Base-by-base conservation (phyloP, 164 flowering plant species). In the Nymphaea thermarum region DNA sequence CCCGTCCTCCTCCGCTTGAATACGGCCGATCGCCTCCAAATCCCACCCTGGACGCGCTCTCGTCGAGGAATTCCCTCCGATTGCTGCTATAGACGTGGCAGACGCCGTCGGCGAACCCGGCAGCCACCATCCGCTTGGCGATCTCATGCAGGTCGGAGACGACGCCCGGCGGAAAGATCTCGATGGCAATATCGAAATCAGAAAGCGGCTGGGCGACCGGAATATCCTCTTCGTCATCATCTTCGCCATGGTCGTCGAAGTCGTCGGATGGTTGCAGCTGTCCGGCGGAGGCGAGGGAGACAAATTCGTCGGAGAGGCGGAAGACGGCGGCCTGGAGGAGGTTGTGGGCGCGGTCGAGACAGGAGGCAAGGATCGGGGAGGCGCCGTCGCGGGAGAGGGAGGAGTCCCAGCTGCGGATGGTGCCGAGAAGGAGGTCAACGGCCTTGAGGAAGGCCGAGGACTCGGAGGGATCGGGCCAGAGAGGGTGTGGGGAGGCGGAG, bases 11-110 rank as follows among this genome's bases (percentile, higher is more conserved):
- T 62, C 69, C 80, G 78, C 93, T 91, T 25, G 36, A 25, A 1
- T 25, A 25, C 36, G 36, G 36, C 36, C 4, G 55, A 70, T 88
- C 76, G 71, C 83, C 87, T 83, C 79, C 84, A 44, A 95, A 75
- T 57, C 96, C 94, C 41, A 95, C 61, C 70, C 98, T 83, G 4
- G 90, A 82, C 15, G 89, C 5, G 73, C 91, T 85, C 74, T 95
- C 99, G 43, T 91, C 99, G 59, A 95, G 69, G 73, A 90, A 92
- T 61, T 87, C 97, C 67, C 98, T 75, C 69, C 98, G 65, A 76
- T 85, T 82, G 55, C 79, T 72, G 69, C 96, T 81, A 73, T 86
- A 92, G n/a, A 83, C 96, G 72, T 87, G 92, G 8, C 89, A 82
- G 72, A 96, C 88, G 79, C 90, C 98, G 70, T 87, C 86, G 3